These are phyloP conservation scores for Boletus calvinii DNA, from an alignment of 1,284 basidiomycete genomes.

Conservation along the genomic window DNA sequence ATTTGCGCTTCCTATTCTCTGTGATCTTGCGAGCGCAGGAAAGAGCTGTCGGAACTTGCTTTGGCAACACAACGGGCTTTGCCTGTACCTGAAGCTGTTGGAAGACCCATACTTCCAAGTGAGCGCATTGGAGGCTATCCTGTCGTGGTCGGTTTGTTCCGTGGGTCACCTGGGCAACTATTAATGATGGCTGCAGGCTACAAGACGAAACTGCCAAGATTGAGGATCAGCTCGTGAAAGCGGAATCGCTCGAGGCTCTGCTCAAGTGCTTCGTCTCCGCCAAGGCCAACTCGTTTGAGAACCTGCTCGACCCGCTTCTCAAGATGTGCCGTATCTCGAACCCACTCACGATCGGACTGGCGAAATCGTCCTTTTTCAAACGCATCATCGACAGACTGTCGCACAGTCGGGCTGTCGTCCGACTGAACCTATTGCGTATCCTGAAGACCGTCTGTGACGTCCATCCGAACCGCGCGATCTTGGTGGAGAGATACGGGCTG, in stretches of 20 bases:
- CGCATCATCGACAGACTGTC: constrained; percentile 84
- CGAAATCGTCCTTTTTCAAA: constrained; percentile 82
- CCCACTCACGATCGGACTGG: constrained; percentile 71
- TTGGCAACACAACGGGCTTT: constrained; percentile 86
- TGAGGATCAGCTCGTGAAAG: constrained; percentile 82
- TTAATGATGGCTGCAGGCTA: constrained; percentile 52
- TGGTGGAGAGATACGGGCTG: constrained; percentile 79
- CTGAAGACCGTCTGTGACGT: constrained; percentile 85
- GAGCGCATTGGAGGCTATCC: constrained; percentile 86
- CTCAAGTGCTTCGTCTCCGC: constrained; percentile 84
- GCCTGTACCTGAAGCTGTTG: constrained; percentile 81
- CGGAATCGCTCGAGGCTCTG: constrained; percentile 67
- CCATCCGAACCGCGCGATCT: constrained; percentile 78
- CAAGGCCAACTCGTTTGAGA: constrained; percentile 93
- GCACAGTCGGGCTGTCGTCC: constrained; percentile 82
- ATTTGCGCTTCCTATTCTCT: constrained; percentile 94
- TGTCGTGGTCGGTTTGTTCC: constrained; percentile 70
- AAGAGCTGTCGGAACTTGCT: constrained; percentile 85
- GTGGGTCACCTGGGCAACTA: constrained; percentile 2
- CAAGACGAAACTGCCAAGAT: constrained; percentile 94
- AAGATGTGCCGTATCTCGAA: constrained; percentile 87
- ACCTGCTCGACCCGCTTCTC: constrained; percentile 87
- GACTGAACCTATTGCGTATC: constrained; percentile 86
- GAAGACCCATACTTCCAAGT: constrained; percentile 96
- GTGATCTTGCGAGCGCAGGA: constrained; percentile 91